phyloP scores from a whole-genome alignment of 352 stramenopile species.

The Blastocystis sp. region DNA sequence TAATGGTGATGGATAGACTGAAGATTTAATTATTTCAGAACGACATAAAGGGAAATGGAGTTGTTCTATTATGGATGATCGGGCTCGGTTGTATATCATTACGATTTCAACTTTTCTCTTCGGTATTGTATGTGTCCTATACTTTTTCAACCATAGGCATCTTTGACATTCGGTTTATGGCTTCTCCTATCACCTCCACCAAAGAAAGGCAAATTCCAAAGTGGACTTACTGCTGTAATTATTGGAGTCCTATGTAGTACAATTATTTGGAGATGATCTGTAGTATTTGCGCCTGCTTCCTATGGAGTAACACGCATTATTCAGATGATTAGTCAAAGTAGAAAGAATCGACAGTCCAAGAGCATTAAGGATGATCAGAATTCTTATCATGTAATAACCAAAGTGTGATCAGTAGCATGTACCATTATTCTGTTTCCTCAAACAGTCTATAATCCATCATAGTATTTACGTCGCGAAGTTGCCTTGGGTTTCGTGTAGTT shows the following conservation, averaged over 20 bases:
- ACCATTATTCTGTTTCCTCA: not conserved
- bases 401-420: not conserved
- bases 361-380: not conserved
- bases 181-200: not conserved
- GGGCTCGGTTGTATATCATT: not conserved
- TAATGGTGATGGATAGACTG: not conserved
- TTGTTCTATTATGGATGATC: not conserved
- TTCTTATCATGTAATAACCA: not conserved
- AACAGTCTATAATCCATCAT: not conserved
- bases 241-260: not conserved
- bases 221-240: slow-evolving; percentile 13
- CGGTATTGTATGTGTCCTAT: not conserved
- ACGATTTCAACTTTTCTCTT: slow-evolving; percentile 34
- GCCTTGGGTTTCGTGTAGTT: not conserved
- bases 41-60: not conserved
- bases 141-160: not conserved
- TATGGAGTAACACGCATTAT: slow-evolving; percentile 43
- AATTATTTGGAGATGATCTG: not conserved
- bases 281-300: slow-evolving; percentile 40
- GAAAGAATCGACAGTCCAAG: not conserved
- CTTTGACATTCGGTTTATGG: slow-evolving; percentile 7
- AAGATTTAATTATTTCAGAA: slow-evolving; percentile 34
- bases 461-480: not conserved
- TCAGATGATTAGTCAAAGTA: not conserved
- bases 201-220: not conserved